Evolutionary conservation across 768 basidiomycete species (phyloP).

Genomic region (Roridomyces roridus): DNA sequence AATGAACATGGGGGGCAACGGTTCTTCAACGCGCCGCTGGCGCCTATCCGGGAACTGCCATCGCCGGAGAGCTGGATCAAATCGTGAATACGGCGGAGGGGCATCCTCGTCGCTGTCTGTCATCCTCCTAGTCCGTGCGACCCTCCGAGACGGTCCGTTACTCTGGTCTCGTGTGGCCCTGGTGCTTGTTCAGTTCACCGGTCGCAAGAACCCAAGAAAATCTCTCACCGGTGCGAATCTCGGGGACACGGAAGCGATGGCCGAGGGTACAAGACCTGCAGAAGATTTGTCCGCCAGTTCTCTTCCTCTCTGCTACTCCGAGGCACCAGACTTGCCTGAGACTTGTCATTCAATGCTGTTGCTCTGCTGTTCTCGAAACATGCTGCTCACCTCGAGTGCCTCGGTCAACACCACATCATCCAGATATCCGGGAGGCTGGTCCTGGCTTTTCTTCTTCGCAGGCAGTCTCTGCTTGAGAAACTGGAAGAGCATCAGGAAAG

Average conservation of each 20-base stretch:
- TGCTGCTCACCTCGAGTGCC: too few relatives aligned
- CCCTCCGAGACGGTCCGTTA: too few relatives aligned
- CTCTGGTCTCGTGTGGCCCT: too few relatives aligned
- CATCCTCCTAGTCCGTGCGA: too few relatives aligned
- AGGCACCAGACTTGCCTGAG: too few relatives aligned
- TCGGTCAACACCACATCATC: too few relatives aligned
- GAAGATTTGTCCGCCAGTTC: slow-evolving; percentile 10
- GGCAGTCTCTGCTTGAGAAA: slow-evolving; percentile 8
- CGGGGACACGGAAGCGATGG: background rate
- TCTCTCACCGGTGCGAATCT: slow-evolving; percentile 1
- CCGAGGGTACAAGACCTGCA: slow-evolving; percentile 11
- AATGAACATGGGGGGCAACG: background rate
- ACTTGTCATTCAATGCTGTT: too few relatives aligned
- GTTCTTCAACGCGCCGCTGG: background rate
- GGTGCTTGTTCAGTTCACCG: too few relatives aligned
- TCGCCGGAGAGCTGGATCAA: slow-evolving; percentile 27
- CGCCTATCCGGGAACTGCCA: slow-evolving; percentile 9
- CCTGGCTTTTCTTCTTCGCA: background rate
- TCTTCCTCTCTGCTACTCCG: too few relatives aligned
- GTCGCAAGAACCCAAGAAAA: too few relatives aligned
- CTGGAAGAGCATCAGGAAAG: slow-evolving; percentile 7
- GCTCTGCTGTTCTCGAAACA: too few relatives aligned
- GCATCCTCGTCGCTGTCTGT: background rate
- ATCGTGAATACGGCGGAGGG: slow-evolving; percentile 33
- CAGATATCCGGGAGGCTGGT: too few relatives aligned